These are phyloP conservation scores for Mortierella sp. DNA, from an alignment of 371 early-diverging fungal genomes.

Conservation along the genomic window DNA sequence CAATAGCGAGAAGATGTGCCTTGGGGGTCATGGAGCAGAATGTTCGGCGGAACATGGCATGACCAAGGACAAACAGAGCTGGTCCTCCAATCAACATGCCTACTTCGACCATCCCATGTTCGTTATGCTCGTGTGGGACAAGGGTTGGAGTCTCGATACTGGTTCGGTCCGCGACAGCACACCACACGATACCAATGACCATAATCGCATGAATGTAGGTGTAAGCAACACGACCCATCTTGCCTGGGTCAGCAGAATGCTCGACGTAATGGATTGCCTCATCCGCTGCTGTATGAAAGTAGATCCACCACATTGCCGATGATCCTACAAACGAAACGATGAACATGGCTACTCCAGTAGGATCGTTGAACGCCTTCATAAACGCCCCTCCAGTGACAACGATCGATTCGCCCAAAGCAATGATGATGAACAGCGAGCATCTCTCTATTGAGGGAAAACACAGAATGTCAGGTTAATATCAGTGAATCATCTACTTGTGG, in stretches of 20 bases:
- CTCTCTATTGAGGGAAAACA: constrained; percentile 19
- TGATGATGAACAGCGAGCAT: constrained; percentile 46
- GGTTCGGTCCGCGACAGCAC: constrained; percentile 41
- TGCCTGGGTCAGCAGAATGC: constrained; percentile 26
- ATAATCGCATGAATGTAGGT: constrained; percentile 45
- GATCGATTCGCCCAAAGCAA: constrained; percentile 45
- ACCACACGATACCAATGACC: constrained; percentile 48
- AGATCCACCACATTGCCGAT: constrained; percentile 50
- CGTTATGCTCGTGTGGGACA: constrained; percentile 25
- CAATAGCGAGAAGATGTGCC: constrained; percentile 27
- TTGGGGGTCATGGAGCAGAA: constrained; percentile 19
- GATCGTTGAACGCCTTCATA: constrained; percentile 7
- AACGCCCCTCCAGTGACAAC: constrained; percentile 45
- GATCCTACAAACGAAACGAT: constrained; percentile 32
- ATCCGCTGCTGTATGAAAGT: constrained; percentile 35
- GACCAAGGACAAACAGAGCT: constrained; percentile 32
- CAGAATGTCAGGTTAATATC: too few species aligned
- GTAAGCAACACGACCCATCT: constrained; percentile 42
- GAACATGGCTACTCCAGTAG: constrained; percentile 36
- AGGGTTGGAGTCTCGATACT: constrained; percentile 20
- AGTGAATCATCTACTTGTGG: too few species aligned
- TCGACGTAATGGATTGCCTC: constrained; percentile 38
- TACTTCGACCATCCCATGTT: constrained; percentile 15
- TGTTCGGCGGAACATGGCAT: constrained; percentile 38
- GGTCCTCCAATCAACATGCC: constrained; percentile 44